phyloP scores from a whole-genome alignment of 2,329 filamentous ascomycete genomes.

The Pseudogymnoascus sp. region DNA sequence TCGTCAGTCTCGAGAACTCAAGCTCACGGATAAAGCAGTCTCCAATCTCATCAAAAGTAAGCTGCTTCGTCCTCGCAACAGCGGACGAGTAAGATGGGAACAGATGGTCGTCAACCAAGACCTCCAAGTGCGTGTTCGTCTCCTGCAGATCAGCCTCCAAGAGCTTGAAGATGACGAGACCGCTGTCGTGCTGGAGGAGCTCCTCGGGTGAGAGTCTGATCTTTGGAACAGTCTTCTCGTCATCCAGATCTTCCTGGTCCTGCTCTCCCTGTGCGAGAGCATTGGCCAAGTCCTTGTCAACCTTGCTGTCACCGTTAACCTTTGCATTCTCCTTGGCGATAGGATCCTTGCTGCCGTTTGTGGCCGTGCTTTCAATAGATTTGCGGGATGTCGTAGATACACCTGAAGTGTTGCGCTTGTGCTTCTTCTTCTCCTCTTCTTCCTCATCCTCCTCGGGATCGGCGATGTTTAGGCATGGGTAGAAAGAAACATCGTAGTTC shows the following conservation, averaged over 20 bases:
- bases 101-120: constrained; percentile 89
- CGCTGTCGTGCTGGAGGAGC: constrained; percentile 78
- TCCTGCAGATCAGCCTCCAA: constrained; percentile 80
- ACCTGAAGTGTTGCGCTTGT: constrained; percentile 15
- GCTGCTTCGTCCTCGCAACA: constrained; percentile 59
- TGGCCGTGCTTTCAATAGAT: constrained; percentile 18
- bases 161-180: constrained; percentile 88
- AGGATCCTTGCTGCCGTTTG: constrained; percentile 16
- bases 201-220: constrained; percentile 73
- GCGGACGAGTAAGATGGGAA: constrained; percentile 83
- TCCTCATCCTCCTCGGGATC: constrained; percentile 82
- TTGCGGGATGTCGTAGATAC: neutral
- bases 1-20: constrained; percentile 89
- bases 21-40: constrained; percentile 95
- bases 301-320: constrained; percentile 35
- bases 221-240: constrained; percentile 58
- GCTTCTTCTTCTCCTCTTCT: constrained; percentile 37
- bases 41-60: constrained; percentile 83
- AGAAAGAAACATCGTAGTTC: constrained; percentile 81
- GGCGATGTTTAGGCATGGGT: constrained; percentile 76
- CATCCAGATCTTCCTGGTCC: constrained; percentile 39
- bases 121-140: constrained; percentile 69
- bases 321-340: constrained; percentile 17
- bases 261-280: constrained; percentile 26
- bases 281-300: constrained; percentile 22